Conservation (phyloP, 2,329 filamentous ascomycete species). For the Arthrobotrys megalospora region DNA sequence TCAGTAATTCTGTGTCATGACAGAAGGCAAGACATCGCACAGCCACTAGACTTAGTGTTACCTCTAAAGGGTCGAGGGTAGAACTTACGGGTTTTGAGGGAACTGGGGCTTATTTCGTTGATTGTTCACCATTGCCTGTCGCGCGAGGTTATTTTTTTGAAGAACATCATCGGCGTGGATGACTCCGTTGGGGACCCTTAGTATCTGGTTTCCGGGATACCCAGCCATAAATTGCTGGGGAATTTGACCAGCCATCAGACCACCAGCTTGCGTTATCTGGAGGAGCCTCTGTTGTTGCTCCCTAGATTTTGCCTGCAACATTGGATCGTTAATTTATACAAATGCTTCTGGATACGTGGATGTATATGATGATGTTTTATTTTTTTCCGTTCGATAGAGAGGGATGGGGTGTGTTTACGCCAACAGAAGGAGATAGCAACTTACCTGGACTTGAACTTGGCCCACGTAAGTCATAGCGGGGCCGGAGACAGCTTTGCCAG, state of each 20-base stretch:
- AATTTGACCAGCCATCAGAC: slow-evolving; percentile 63
- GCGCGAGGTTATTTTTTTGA: slow-evolving; percentile 63
- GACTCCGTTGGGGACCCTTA: slow-evolving; percentile 63
- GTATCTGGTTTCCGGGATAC: slow-evolving; percentile 63
- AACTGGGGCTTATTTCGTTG: slow-evolving; percentile 61
- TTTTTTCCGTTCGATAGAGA: neutral
- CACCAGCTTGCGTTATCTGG: slow-evolving; percentile 71
- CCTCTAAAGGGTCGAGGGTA: slow-evolving; percentile 25
- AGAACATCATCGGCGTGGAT: slow-evolving; percentile 63
- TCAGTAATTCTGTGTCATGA: slow-evolving; percentile 61
- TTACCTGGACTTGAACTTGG: slow-evolving; percentile 89
- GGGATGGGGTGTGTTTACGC: slow-evolving; percentile 1
- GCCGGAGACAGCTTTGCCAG: slow-evolving; percentile 75
- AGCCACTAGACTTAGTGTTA: slow-evolving; percentile 59
- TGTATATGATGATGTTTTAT: neutral
- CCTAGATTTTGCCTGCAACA: slow-evolving; percentile 74
- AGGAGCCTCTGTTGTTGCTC: slow-evolving; percentile 83
- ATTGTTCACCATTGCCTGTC: slow-evolving; percentile 65
- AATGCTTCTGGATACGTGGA: slow-evolving; percentile 5
- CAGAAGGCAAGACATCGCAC: slow-evolving; percentile 61
- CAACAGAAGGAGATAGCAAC: slow-evolving; percentile 63
- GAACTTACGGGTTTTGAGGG: slow-evolving; percentile 59
- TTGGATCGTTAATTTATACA: slow-evolving; percentile 63
- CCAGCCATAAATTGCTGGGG: slow-evolving; percentile 62
- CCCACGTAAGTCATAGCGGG: slow-evolving; percentile 78